A percentile compares a stretch with the other conserved stretches of the same genome.
Evolutionary conservation across 2,329 filamentous ascomycete genomes (phyloP).

Genomic region (Arthrobotrys conoides): DNA sequence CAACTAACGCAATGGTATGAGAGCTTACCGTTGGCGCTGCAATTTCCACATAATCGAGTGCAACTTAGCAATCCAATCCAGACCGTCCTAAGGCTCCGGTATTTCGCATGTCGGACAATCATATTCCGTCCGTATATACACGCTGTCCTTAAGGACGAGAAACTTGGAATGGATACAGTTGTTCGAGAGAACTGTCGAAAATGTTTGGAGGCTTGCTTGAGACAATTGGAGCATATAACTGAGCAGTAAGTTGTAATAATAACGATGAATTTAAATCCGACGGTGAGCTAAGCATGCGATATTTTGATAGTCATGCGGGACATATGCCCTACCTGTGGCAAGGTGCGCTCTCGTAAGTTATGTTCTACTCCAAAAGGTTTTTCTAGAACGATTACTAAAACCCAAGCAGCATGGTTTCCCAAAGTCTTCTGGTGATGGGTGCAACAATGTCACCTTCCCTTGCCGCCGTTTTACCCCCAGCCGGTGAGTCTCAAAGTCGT

Average conservation of each 20-base stretch:
- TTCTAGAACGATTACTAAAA: conserved; percentile 15
- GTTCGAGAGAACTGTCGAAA: conserved; percentile 85
- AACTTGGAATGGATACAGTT: conserved; percentile 77
- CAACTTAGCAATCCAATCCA: conserved; percentile 81
- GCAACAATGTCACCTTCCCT: conserved; percentile 84
- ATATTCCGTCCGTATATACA: conserved; percentile 88
- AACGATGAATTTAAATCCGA: conserved; percentile 1
- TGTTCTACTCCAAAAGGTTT: neutral
- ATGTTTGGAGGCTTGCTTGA: conserved; percentile 83
- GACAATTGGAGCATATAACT: conserved; percentile 82
- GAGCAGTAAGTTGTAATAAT: conserved; percentile 75
- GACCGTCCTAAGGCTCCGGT: conserved; percentile 82
- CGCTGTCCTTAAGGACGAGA: conserved; percentile 83
- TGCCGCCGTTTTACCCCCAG: conserved; percentile 75
- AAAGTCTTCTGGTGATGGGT: conserved; percentile 85
- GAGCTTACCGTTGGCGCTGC: conserved; percentile 79
- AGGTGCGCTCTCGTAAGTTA: conserved; percentile 76
- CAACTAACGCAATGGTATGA: conserved; percentile 90
- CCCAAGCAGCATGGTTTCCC: conserved; percentile 75
- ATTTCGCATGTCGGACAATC: conserved; percentile 87
- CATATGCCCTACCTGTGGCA: conserved; percentile 91
- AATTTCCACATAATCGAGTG: conserved; percentile 80
- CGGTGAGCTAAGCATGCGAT: neutral
- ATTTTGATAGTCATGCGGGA: conserved; percentile 76
- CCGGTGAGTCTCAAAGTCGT: conserved; percentile 62